Evolutionary conservation across 2,329 filamentous ascomycete genomes (phyloP).

Genomic region (Intubia oerlemansii): DNA sequence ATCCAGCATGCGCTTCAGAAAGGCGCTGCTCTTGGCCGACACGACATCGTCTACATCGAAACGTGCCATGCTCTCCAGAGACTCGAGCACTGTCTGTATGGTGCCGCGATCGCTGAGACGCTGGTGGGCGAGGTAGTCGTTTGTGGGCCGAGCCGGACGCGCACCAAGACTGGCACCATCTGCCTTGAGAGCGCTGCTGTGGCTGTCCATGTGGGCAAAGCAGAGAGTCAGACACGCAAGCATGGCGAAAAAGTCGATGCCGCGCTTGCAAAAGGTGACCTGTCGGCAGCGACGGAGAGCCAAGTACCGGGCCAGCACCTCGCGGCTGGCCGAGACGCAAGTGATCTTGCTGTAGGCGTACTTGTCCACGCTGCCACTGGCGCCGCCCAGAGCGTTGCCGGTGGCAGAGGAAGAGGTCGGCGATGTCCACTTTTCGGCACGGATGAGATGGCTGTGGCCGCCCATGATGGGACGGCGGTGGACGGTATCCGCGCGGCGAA

Average conservation of each 20-base stretch:
- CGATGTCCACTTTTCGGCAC: no score
- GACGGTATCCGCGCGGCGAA: no score
- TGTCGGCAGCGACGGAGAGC: conserved; percentile 14
- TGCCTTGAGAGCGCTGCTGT: no score
- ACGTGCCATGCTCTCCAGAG: conserved; percentile 12
- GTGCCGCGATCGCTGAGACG: conserved; percentile 19
- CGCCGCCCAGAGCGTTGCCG: neutral
- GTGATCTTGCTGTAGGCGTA: conserved; percentile 19
- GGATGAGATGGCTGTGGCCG: neutral
- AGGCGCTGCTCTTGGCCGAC: conserved; percentile 12
- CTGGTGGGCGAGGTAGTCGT: conserved; percentile 17
- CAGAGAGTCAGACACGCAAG: conserved; percentile 18
- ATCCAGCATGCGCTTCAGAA: conserved; percentile 16
- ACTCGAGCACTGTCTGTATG: conserved; percentile 16
- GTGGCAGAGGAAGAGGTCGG: neutral
- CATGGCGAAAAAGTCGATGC: conserved; percentile 20
- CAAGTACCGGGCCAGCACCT: conserved; percentile 18
- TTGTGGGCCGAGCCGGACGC: no score
- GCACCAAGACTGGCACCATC: no score
- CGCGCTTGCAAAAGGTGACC: conserved; percentile 17
- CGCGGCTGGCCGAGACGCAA: conserved; percentile 19
- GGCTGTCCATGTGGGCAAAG: conserved; percentile 17
- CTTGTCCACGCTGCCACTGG: conserved; percentile 6
- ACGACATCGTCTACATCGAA: conserved; percentile 9
- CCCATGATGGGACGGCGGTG: neutral